Base-by-base conservation (phyloP, 129 eudicot species). In the sunflower (Helianthus annuus) region DNA sequence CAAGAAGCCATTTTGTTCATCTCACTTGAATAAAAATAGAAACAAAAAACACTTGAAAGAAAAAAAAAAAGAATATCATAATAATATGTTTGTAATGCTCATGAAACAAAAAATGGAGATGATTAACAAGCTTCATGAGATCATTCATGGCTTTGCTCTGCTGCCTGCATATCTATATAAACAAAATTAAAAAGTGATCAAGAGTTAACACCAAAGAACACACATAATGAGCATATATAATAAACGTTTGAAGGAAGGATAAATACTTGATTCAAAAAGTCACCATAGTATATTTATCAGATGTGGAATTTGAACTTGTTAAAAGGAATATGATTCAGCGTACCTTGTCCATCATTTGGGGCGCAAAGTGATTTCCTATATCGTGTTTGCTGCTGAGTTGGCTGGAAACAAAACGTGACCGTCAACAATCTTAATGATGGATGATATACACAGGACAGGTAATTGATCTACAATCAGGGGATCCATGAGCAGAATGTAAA, bases 301-400 rank as follows among this genome's bases (percentile, higher is more conserved):
- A 54, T 16, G 51, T 49, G 10, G 51, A 66, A 49, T 0, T 48
- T 36, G 3, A 59, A 44, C 27, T 15, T 64, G 4, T 32, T 32
- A 32, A 64, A 15, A 39, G 44, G 29, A 19, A 36, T 71, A 16
- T 69, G 58, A 34, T 34, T 24, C 40, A 22, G 73, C 59, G 32
- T 85, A 86, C 97, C 99, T 87, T 90, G 94, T 46, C 86, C 99
- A 36, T 83, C 96, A 13, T 88, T 76, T 74, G 99, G 99, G 48
- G 96, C 99, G 78, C 75, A 94, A 70, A 83, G 99, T 64, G 97
- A 90, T 82, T 86, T 94, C 76, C 96, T 86, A 71, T 90, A 90
- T 66, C 96, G 73, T 22, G 99, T 94, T 81, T 91, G 99, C 73
- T 94, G 99, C 74, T 94, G 99, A 36, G 99, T 88, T 74, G 99